phyloP scores from a whole-genome alignment of 176 grass and related monocot genomes.

The Ananas comosus region DNA sequence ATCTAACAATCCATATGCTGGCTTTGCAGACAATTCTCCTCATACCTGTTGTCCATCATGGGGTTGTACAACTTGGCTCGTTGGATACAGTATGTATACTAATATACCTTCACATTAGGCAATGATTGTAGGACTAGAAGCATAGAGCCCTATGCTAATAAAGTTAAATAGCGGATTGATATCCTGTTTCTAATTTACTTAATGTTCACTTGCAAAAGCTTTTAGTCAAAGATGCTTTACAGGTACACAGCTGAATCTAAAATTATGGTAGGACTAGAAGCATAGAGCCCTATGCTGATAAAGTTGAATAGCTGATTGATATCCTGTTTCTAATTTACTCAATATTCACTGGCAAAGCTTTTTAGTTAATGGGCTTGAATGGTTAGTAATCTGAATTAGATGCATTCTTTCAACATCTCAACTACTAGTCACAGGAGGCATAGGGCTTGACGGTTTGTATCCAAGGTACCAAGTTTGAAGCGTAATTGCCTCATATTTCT shows the following conservation, averaged over 20 bases:
- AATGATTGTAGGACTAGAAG: too few relatives aligned
- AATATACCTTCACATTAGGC: not conserved
- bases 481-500: too few relatives aligned
- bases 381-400: too few relatives aligned
- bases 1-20: slow-evolving; percentile 15
- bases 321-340: not conserved
- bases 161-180: not conserved
- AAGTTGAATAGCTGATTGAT: not conserved
- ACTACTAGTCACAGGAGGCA: too few relatives aligned
- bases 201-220: not conserved
- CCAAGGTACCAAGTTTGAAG: too few relatives aligned
- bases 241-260: not conserved
- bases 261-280: not conserved
- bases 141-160: too few relatives aligned
- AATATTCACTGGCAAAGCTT: too few relatives aligned
- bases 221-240: not conserved
- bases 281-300: not conserved
- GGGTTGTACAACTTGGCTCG: slow-evolving; percentile 65
- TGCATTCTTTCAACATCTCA: too few relatives aligned
- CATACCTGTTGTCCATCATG: slow-evolving; percentile 43
- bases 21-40: slow-evolving; percentile 56
- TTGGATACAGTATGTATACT: slow-evolving; percentile 40
- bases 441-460: too few relatives aligned
- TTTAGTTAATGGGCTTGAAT: too few relatives aligned
- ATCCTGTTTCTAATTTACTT: not conserved